Evolutionary conservation across 2,329 filamentous ascomycete genomes (phyloP).

Genomic region (Mycogone perniciosa): DNA sequence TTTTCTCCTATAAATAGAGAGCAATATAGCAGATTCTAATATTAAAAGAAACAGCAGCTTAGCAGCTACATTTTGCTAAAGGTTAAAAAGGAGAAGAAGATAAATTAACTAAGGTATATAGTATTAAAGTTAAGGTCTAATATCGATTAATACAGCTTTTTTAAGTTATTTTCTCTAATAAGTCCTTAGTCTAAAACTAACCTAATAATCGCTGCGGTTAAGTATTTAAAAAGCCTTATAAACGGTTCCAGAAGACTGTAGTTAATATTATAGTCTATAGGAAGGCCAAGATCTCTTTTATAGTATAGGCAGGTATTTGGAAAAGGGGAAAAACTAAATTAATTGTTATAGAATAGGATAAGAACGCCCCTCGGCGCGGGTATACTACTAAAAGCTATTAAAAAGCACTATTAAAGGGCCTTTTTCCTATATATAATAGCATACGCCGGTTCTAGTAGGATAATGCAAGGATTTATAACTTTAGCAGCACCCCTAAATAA

Average conservation of each 20-base stretch:
- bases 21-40: neutral
- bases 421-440: too few relatives aligned
- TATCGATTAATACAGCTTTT: neutral
- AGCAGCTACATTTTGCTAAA: neutral
- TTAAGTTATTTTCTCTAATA: slow-evolving; percentile 2
- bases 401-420: too few relatives aligned
- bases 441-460: too few relatives aligned
- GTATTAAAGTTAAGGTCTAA: neutral
- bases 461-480: too few relatives aligned
- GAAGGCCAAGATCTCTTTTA: neutral
- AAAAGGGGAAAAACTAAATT: neutral
- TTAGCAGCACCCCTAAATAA: too few relatives aligned
- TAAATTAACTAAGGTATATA: neutral
- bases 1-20: neutral
- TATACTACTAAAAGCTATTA: neutral
- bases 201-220: neutral
- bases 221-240: neutral
- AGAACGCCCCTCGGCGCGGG: neutral
- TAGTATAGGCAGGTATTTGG: neutral
- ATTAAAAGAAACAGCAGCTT: neutral
- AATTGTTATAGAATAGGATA: neutral
- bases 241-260: neutral
- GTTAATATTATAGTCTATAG: neutral
- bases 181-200: neutral
- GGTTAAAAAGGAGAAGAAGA: neutral